Percentiles rank a stretch among this genome's conserved stretches.
phyloP scores from a whole-genome alignment of 768 basidiomycete species.

The Naganishia antarctica region DNA sequence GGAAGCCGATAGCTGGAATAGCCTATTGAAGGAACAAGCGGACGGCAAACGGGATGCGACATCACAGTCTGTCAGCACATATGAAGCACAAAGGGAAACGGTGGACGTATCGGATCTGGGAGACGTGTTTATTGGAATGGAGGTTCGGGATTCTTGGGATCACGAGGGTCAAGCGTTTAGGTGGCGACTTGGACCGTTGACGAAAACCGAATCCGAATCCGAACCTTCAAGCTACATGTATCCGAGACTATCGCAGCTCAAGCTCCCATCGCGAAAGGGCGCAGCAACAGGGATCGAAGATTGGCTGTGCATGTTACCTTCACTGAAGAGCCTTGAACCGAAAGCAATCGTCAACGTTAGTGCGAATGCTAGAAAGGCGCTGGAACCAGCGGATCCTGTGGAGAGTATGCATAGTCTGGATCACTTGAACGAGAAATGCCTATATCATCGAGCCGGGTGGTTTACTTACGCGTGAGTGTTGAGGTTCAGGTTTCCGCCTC shows the following conservation, averaged over 20 bases:
- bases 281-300: slow-evolving; percentile 11
- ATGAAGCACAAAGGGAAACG: slow-evolving; percentile 19
- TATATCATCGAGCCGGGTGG: slow-evolving; percentile 45
- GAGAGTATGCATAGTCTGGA: slow-evolving; percentile 38
- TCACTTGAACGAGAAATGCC: slow-evolving; percentile 42
- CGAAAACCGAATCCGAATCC: too few species aligned
- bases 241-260: neutral
- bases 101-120: slow-evolving; percentile 36
- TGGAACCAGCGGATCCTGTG: slow-evolving; percentile 33
- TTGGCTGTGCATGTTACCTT: slow-evolving; percentile 45
- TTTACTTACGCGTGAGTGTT: slow-evolving; percentile 25
- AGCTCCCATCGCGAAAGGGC: neutral
- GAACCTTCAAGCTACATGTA: neutral
- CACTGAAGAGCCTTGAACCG: slow-evolving; percentile 22
- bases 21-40: neutral
- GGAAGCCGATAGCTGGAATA: slow-evolving; percentile 35
- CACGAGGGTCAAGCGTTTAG: neutral
- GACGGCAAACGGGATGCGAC: neutral
- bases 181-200: neutral
- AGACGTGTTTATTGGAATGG: slow-evolving; percentile 28
- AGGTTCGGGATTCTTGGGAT: neutral
- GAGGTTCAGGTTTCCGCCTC: neutral
- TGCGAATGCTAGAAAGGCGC: neutral
- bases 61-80: neutral
- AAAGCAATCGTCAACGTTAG: neutral